Percentiles rank a stretch among this genome's conserved stretches.
phyloP scores from a whole-genome alignment of 768 basidiomycete species.

The Chiua virens region DNA sequence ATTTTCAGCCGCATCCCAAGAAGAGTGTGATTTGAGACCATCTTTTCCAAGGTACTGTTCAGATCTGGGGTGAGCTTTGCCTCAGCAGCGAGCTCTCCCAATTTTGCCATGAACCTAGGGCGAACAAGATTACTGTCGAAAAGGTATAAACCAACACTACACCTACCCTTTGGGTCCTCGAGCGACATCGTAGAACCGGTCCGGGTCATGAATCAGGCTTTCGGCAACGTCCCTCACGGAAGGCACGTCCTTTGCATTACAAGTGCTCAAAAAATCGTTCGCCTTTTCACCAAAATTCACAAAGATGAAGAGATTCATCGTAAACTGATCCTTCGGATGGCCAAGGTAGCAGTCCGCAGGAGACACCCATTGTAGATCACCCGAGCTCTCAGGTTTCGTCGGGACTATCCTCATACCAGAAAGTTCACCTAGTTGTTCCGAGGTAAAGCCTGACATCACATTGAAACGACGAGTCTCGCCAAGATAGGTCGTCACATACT shows the following conservation, averaged over 20 bases:
- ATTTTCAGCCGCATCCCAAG: slow-evolving; percentile 66
- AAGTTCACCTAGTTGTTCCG: too few species aligned
- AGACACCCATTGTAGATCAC: slow-evolving; percentile 36
- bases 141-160: neutral
- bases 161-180: slow-evolving; percentile 56
- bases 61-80: slow-evolving; percentile 57
- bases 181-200: slow-evolving; percentile 66
- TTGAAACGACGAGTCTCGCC: too few species aligned
- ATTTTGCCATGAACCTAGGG: slow-evolving; percentile 70
- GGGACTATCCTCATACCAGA: too few species aligned
- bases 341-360: slow-evolving; percentile 71
- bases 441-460: too few species aligned
- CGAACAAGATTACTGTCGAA: neutral
- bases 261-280: slow-evolving; percentile 77
- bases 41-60: slow-evolving; percentile 46
- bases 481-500: slow-evolving; percentile 23
- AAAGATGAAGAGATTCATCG: slow-evolving; percentile 79
- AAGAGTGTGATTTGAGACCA: slow-evolving; percentile 68
- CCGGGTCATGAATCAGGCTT: slow-evolving; percentile 63
- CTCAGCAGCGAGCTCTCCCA: slow-evolving; percentile 80
- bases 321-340: slow-evolving; percentile 50
- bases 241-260: slow-evolving; percentile 84
- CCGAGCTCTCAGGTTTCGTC: too few species aligned
- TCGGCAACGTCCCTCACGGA: slow-evolving; percentile 75
- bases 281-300: slow-evolving; percentile 80